Evolutionary conservation across 75 land plant species (phyloP), one percentile per base, ranked within the genome.

Genomic region (Cryptomeria japonica): DNA sequence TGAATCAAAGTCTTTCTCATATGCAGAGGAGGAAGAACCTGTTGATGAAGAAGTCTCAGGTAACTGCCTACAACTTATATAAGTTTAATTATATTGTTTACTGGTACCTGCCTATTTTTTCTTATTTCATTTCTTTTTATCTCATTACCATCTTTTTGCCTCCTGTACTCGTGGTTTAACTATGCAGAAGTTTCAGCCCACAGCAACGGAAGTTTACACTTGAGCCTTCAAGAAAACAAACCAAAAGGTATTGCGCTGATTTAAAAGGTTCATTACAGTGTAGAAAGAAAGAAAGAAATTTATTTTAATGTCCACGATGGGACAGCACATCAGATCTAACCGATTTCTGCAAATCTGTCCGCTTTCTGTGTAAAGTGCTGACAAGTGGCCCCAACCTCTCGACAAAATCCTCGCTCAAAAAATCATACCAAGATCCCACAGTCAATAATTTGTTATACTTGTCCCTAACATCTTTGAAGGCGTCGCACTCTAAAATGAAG

Each of bases 161-260:
- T 87, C 25, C 36, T 72, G 25, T 7, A 19, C 44, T 51, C 37
- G 6, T 88, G 32, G 53, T 28, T 64, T 25, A 6, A 70, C 34
- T 84, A 34, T 70, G 9, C 75, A 91, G 93, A 92, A 75, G 89
- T 18, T 14, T 28, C 46, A 18, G 76, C 38, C 6, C 55, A 16
- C 61, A 90, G 64, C 5, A 91, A 89, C 14, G 51, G 87, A 83
- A 87, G 89, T 80, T 83, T 90, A 86, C 89, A 92, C 49, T 61
- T 89, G 34, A 93, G 91, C 87, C 90, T 95, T 38, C 88, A 92
- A 51, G 91, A 86, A 58, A 77, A 90, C 55, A 91, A 92, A 82
- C 58, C 88, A 15, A 93, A 95, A 91, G 96, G 96, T 95, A 44
- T 85, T 9, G 32, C 2, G 22, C 38, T 49, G 77, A 37, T 5